phyloP scores from a whole-genome alignment of 2,329 filamentous ascomycete species.

The Phaeosphaeriaceae sp. region DNA sequence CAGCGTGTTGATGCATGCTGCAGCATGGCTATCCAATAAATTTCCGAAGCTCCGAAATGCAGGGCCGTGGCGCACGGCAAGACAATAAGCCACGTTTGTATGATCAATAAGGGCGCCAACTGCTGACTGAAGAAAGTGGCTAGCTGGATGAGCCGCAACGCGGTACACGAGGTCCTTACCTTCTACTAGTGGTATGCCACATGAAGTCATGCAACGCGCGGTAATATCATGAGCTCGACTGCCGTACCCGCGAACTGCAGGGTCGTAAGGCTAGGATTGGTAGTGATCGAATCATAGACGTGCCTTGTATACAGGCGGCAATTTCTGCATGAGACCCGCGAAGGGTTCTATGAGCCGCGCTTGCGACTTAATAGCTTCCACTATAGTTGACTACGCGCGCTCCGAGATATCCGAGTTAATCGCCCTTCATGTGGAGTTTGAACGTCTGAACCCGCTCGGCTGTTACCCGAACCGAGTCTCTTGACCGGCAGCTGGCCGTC shows the following conservation, averaged over 20 bases:
- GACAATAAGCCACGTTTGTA: constrained; percentile 1
- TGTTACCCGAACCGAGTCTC: too few relatives aligned
- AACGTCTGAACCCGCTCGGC: too few relatives aligned
- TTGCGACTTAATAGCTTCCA: too few relatives aligned
- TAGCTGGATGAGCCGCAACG: not conserved
- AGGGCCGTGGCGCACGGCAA: constrained; percentile 3
- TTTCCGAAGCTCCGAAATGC: not conserved
- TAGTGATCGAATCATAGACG: too few relatives aligned
- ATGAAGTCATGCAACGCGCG: too few relatives aligned
- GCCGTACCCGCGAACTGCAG: not conserved
- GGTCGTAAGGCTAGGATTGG: not conserved
- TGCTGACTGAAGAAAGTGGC: not conserved
- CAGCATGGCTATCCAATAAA: constrained; percentile 3
- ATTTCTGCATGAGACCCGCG: too few relatives aligned
- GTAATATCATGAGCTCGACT: not conserved
- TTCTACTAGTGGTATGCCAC: not conserved
- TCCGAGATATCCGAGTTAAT: too few relatives aligned
- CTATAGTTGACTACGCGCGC: too few relatives aligned
- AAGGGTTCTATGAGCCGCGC: too few relatives aligned
- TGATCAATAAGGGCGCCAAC: constrained; percentile 3
- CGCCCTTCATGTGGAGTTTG: too few relatives aligned
- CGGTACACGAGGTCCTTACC: not conserved
- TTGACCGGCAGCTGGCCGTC: too few relatives aligned
- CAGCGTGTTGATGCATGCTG: constrained; percentile 12
- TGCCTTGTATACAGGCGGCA: too few relatives aligned